Base-by-base conservation (phyloP, 2,329 filamentous ascomycete species). In the Chalaropsis ovoidea region DNA sequence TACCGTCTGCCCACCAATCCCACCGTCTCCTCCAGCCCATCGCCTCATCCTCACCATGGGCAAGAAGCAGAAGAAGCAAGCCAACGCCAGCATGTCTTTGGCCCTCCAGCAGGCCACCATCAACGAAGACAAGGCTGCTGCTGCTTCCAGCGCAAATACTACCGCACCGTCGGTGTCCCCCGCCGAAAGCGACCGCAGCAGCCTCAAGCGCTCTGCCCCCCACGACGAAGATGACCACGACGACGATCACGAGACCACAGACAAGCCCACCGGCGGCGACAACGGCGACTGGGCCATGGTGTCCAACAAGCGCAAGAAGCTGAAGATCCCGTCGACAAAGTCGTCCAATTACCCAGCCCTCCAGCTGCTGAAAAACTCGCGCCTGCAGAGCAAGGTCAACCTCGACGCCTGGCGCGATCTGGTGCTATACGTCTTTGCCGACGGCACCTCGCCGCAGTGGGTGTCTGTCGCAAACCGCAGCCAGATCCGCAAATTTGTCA, bases 401-500 rank as follows among this genome's bases (percentile, higher is more conserved):
- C 77, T 88, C 58, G 81, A 80, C 67, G 82, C 85, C 68, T 73
- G 88, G 63, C 84, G 86, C 70, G 82, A 82, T 68, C 76, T 88
- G 54, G 78, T 86, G 31, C 77, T 86, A 11, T 88, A 88, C 73
- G 80, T 88, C 67, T 82, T 87, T 67, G 83, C 86, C 68, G 85
- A 88, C 71, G 85, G 85, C 13, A 72, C 80, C 1, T 80, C 82
- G 1, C 86, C 86, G 15, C 82, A 86, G 70, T 88, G 86, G 83
- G 79, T 88, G 56, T 79, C 81, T 56, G 80, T 88, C 61, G 78
- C 78, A 67, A 81, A 88, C 71, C 80, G 86, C 58, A 81, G 82
- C 5, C 79, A 85, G 67, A 85, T 88, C 70, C 78, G 84, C 69
- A 95, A 94, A 76, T 87, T 95, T 39, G 92, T 97, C 39, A 83